Conservation (phyloP, 2,329 filamentous ascomycete species). For the Diaporthe vaccinii region DNA sequence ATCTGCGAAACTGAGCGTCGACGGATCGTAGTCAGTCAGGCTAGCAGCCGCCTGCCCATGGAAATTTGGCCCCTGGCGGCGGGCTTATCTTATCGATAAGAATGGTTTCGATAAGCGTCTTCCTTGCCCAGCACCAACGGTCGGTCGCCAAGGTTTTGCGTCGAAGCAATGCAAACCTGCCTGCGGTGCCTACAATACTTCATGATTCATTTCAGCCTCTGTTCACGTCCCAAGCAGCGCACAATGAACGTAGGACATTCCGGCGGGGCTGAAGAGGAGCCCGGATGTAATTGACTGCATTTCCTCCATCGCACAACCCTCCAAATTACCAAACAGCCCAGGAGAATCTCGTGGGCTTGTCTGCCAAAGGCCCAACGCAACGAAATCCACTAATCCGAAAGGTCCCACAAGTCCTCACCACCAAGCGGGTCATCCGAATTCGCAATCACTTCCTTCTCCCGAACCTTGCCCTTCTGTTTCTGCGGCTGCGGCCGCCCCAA, state of each 20-base stretch:
- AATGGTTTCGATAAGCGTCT: not conserved
- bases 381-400: not conserved
- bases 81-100: constrained; percentile 34
- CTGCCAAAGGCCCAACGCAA: not conserved
- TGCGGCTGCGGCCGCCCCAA: not conserved
- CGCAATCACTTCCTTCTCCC: not conserved
- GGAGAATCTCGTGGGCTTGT: not conserved
- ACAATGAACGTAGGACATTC: not conserved
- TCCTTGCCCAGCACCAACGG: not conserved
- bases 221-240: not conserved
- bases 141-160: not conserved
- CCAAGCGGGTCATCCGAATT: not conserved
- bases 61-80: constrained; percentile 28
- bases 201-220: not conserved
- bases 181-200: too few species aligned
- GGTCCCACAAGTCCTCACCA: not conserved
- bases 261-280: not conserved
- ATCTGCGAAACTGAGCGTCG: not conserved
- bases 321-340: constrained; percentile 5
- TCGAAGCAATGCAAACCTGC: not conserved
- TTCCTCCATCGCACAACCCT: not conserved
- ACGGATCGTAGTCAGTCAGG: constrained; percentile 17
- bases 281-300: not conserved
- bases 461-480: not conserved
- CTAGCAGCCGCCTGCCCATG: constrained; percentile 16